A percentile compares a stretch with the other conserved stretches of the same genome.
Conservation (phyloP, 176 grass and related monocot genomes). For the Aegilops sharonensis region DNA sequence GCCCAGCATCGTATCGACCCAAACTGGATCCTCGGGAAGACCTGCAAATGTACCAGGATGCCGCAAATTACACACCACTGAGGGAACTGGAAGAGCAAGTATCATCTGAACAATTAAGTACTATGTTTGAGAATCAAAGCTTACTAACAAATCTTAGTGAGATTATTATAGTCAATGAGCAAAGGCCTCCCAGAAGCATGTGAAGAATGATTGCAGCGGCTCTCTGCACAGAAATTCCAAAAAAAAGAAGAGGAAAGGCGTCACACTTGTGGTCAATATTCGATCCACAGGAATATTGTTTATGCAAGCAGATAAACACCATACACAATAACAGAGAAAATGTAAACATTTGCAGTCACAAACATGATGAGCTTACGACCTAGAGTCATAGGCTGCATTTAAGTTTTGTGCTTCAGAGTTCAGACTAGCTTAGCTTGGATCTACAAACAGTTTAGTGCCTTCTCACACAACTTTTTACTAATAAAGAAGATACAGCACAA, state of each 20-base stretch:
- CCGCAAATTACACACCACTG: neutral
- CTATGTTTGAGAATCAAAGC: neutral
- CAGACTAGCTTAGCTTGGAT: neutral
- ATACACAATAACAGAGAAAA: neutral
- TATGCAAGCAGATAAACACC: neutral
- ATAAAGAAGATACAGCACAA: neutral
- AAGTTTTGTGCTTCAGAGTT: constrained; percentile 22
- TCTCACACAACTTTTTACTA: neutral
- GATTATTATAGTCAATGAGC: constrained; percentile 70
- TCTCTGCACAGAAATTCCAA: constrained; percentile 59
- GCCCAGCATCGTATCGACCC: constrained; percentile 70
- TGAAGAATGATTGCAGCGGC: constrained; percentile 62
- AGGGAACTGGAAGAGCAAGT: neutral
- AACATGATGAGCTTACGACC: neutral
- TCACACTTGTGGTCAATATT: constrained; percentile 20
- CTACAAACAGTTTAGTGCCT: neutral
- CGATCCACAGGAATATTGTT: neutral
- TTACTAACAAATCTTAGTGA: constrained; percentile 93
- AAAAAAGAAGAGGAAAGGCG: neutral
- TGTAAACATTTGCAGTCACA: neutral
- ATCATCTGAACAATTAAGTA: neutral
- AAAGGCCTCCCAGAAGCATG: constrained; percentile 82
- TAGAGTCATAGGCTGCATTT: neutral
- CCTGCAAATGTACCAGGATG: constrained; percentile 31
- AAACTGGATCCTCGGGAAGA: constrained; percentile 67